Conservation (phyloP, 805 yeast species). For the Metschnikowia colocasiae region DNA sequence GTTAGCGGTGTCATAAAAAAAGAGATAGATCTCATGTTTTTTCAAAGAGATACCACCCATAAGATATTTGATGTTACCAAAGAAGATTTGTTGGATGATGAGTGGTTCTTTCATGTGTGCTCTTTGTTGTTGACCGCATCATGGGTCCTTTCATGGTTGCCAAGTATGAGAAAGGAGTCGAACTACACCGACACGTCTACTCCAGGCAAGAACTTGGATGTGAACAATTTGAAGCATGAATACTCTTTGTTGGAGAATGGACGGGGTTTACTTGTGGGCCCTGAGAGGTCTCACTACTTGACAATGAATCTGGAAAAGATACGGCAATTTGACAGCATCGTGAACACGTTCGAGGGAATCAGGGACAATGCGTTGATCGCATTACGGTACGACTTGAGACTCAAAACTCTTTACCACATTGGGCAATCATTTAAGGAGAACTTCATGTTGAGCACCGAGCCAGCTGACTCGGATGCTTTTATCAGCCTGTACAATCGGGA, state of each 20-base stretch:
- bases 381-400: slow-evolving; percentile 55
- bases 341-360: slow-evolving; percentile 32
- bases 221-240: slow-evolving; percentile 36
- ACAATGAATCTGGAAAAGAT: slow-evolving; percentile 32
- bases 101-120: slow-evolving; percentile 49
- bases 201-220: slow-evolving; percentile 15
- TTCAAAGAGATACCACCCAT: slow-evolving; percentile 15
- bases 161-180: slow-evolving; percentile 43
- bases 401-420: slow-evolving; percentile 50
- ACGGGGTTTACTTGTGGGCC: slow-evolving; percentile 17
- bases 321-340: slow-evolving; percentile 34
- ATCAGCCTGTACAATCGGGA: slow-evolving; percentile 51
- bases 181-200: slow-evolving; percentile 23
- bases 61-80: slow-evolving; percentile 34
- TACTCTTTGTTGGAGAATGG: slow-evolving; percentile 44
- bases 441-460: slow-evolving; percentile 51
- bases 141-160: slow-evolving; percentile 62
- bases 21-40: slow-evolving; percentile 29
- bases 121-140: slow-evolving; percentile 51
- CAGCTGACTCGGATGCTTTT: slow-evolving; percentile 57
- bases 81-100: slow-evolving; percentile 53
- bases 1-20: slow-evolving; percentile 16
- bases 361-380: slow-evolving; percentile 41
- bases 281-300: slow-evolving; percentile 26
- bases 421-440: slow-evolving; percentile 46